Percentiles rank a stretch among this genome's conserved stretches.
These are phyloP conservation scores for Heimioporus sp. DNA, from an alignment of 768 basidiomycete species.

Conservation along the genomic window DNA sequence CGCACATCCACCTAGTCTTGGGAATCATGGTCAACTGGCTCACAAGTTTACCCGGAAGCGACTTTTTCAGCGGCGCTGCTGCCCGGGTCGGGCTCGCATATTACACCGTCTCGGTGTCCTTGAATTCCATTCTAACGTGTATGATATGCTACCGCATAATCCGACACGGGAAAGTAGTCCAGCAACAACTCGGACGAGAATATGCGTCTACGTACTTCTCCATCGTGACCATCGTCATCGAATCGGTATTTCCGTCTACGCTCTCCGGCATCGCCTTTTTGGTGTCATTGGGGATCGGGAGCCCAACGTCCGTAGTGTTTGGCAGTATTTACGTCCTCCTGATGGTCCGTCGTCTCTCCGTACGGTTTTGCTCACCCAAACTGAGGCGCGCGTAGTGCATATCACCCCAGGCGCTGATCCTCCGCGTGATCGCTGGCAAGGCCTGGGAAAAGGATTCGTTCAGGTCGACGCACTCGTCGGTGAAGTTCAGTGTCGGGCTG, in stretches of 20 bases:
- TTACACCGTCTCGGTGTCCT: conserved; percentile 8
- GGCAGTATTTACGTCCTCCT: conserved; percentile 11
- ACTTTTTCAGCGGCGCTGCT: conserved; percentile 16
- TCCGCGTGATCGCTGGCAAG: conserved; percentile 18
- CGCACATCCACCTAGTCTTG: conserved; percentile 6
- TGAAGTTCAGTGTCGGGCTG: conserved; percentile 5
- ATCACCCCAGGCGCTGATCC: conserved; percentile 26
- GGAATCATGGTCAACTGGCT: conserved; percentile 12
- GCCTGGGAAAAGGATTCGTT: conserved; percentile 10
- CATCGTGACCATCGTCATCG: conserved; percentile 6
- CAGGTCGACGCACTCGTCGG: not conserved
- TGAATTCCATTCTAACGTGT: conserved; percentile 18
- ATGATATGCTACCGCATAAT: conserved; percentile 23
- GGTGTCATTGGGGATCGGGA: conserved; percentile 15
- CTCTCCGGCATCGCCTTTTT: conserved; percentile 19
- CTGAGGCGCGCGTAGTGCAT: conserved; percentile 16
- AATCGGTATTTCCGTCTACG: conserved; percentile 15
- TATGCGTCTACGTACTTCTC: conserved; percentile 12
- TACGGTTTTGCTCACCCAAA: not conserved
- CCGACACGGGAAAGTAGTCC: conserved; percentile 4
- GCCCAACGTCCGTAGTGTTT: conserved; percentile 12
- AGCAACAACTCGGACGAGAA: conserved; percentile 13
- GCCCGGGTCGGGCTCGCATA: conserved; percentile 17
- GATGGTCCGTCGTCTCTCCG: conserved; percentile 14
- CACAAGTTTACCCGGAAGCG: conserved; percentile 12